Evolutionary conservation across 192 early-diverging fungal species (phyloP), one percentile per base, ranked within the genome.

Genomic region (Anaeromyces robustus): DNA sequence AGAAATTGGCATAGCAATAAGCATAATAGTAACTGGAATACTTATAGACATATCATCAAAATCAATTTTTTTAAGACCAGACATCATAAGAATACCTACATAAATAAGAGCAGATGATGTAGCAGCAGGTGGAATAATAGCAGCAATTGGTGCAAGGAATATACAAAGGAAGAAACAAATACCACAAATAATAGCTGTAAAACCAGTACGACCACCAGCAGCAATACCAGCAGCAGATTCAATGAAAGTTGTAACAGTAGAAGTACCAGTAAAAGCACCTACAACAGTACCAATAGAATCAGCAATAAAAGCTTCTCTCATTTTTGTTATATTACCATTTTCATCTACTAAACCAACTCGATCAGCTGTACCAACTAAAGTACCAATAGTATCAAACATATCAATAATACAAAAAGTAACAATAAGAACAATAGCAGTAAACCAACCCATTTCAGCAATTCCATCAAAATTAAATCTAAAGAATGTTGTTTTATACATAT

Each of bases 121-220:
- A 30, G 94, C 91, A 93, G 94, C 95, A 5, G 93, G 92, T 52
- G 94, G 94, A 86, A 95, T 92, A 28, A 90, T 89, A 12, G 94
- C 94, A 82, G 94, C 94, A 84, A 95, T 94, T 28, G 94, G 94
- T 0, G 93, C 87, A 81, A 95, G 94, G 88, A 95, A 94, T 31
- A 95, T 84, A 26, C 89, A 87, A 39, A 95, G 83, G 79, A 95
- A 92, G 86, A 95, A 94, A 81, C 89, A 87, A 81, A 94, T 83
- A 4, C 88, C 88, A 22, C 89, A 87, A 11, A 88, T 86, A 29
- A 95, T 86, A 17, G 91, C 92, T 13, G 93, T 92, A 78, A 95
- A 88, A 31, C 94, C 94, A 0, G 94, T 95, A 19, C 88, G 85
- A 17, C 91, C 94, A 59, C 94, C 94, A 83, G 94, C 93, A 34